These are phyloP conservation scores for sweet orange (Citrus sinensis) DNA, from an alignment of 345 rosid species.

Conservation along the genomic window DNA sequence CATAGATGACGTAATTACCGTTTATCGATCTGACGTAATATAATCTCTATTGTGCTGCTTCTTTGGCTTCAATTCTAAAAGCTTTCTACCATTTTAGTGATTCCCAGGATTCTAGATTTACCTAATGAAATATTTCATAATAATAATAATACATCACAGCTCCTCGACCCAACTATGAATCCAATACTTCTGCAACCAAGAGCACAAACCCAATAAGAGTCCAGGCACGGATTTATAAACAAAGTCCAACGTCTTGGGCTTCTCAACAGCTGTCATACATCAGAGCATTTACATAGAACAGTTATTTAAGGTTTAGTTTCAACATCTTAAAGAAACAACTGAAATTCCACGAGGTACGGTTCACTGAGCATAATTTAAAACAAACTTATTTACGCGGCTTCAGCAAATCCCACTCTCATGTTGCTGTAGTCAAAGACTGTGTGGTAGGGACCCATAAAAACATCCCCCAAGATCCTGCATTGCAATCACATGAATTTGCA, in stretches of 20 bases:
- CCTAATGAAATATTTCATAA: not conserved
- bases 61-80: not conserved
- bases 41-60: not conserved
- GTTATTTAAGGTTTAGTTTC: not conserved
- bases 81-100: not conserved
- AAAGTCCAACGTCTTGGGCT: not conserved
- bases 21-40: not conserved
- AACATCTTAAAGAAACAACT: not conserved
- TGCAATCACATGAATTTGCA: not conserved
- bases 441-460: constrained; percentile 80
- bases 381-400: constrained; percentile 47
- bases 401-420: constrained; percentile 75
- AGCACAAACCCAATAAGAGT: not conserved
- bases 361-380: not conserved
- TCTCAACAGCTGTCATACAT: not conserved
- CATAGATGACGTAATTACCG: not conserved
- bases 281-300: constrained; percentile 21
- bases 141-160: not conserved
- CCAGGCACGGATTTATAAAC: not conserved
- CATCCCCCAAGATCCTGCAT: constrained; percentile 80
- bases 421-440: constrained; percentile 85
- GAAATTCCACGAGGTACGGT: not conserved
- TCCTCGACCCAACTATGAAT: no score
- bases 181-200: no score
- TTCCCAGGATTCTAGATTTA: not conserved